Percentiles rank a stretch among this genome's conserved stretches.
Conservation (phyloP, 441 rosid genomes). For the Cnidoscolus chayamansa region DNA sequence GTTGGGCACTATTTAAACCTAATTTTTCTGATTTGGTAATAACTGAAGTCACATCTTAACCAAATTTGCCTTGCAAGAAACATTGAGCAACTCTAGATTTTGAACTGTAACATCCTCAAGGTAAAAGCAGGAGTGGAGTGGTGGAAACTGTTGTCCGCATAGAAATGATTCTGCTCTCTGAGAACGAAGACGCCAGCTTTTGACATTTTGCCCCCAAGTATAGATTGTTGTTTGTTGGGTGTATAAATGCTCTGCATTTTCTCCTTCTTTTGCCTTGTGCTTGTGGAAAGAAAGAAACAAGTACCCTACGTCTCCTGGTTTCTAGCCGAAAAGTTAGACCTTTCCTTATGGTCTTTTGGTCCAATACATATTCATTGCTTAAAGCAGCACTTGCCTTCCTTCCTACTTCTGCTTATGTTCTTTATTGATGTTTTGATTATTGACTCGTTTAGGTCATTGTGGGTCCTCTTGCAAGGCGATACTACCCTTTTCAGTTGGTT, state of each 20-base stretch:
- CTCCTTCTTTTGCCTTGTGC: conserved; percentile 7
- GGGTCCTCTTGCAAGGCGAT: conserved; percentile 13
- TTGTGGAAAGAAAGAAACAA: not conserved
- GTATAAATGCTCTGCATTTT: not conserved
- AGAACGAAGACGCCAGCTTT: conserved; percentile 15
- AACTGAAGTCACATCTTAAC: too few species aligned
- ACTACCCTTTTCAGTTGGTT: conserved; percentile 2
- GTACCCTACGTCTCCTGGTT: not conserved
- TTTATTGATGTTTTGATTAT: not conserved
- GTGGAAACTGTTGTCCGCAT: not conserved
- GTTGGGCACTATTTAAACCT: too few species aligned
- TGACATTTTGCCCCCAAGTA: conserved; percentile 11
- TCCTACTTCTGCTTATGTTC: not conserved
- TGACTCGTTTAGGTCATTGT: conserved; percentile 11
- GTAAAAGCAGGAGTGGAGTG: too few species aligned
- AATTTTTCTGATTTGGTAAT: too few species aligned
- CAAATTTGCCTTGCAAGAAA: too few species aligned
- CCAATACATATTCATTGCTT: too few species aligned
- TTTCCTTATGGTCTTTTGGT: not conserved
- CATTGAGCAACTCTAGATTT: too few species aligned
- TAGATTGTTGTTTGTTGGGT: conserved; percentile 17
- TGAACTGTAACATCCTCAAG: too few species aligned
- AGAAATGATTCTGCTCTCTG: conserved; percentile 8
- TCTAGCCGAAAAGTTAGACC: conserved; percentile 32
- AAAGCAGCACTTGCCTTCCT: not conserved